Conservation (phyloP, 345 rosid species). For the Draba incana region DNA sequence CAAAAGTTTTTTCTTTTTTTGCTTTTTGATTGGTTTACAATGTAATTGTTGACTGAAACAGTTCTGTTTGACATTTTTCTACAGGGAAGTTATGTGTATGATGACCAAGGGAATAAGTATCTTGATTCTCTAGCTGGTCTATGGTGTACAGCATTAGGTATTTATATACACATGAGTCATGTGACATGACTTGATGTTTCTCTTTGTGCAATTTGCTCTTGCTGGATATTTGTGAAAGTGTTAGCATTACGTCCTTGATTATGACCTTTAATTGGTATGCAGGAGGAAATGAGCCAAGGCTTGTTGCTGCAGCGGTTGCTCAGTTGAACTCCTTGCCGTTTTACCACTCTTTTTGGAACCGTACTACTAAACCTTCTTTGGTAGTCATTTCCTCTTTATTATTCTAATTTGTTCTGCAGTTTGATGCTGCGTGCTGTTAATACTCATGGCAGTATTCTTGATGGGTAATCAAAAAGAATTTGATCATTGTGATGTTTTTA, state of each 20-base stretch:
- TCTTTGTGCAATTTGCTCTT: background rate
- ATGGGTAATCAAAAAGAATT: slow-evolving; percentile 7
- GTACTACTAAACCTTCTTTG: slow-evolving; percentile 94
- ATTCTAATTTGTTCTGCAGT: background rate
- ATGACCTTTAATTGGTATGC: slow-evolving; percentile 27
- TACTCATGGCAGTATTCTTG: too few relatives aligned
- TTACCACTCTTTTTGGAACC: slow-evolving; percentile 98
- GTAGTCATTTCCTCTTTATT: slow-evolving; percentile 45
- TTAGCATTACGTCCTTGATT: background rate
- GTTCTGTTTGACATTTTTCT: slow-evolving; percentile 12
- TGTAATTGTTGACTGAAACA: background rate
- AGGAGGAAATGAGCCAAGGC: slow-evolving; percentile 93
- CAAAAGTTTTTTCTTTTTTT: background rate
- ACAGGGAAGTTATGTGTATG: slow-evolving; percentile 89
- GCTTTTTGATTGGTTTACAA: too few relatives aligned
- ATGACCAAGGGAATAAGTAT: slow-evolving; percentile 75
- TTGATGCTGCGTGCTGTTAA: background rate
- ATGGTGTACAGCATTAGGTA: slow-evolving; percentile 98
- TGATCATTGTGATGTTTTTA: slow-evolving; percentile 24
- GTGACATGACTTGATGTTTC: slow-evolving; percentile 15
- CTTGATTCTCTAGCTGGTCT: slow-evolving; percentile 98
- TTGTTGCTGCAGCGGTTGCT: slow-evolving; percentile 76
- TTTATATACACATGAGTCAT: slow-evolving; percentile 10
- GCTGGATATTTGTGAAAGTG: background rate
- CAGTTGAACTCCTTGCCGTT: slow-evolving; percentile 86